Evolutionary conservation across 1,284 basidiomycete species (phyloP), one percentile per base, ranked within the genome.

Genomic region (Trichosporon ovoides): DNA sequence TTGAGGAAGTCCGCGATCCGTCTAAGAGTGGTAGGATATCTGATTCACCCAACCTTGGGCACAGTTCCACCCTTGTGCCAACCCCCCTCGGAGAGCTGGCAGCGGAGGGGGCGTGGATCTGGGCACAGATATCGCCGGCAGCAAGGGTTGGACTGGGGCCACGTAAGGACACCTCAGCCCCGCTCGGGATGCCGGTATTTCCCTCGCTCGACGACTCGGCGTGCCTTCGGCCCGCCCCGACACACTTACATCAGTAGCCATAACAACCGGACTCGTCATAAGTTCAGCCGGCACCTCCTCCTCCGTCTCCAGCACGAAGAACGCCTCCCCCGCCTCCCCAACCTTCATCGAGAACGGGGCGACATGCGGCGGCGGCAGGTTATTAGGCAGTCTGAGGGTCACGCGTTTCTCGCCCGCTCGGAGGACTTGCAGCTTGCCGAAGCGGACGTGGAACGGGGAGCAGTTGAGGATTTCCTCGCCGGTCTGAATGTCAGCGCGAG

Each of bases 271-370:
- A 77, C 89, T 92, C 0, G 96, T 99, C 66, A 95, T 88, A 60
- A 99, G 84, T 70, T 94, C 90, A 49, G 86, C 88, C 2, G 96
- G 95, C 35, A 98, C 87, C 63, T 94, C 89, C 53, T 88, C 89
- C 48, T 96, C 91, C 1, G 95, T 97, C 77, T 99, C 94, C 66
- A 98, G 91, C 38, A 99, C 89, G 71, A 98, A 98, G 81, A 98
- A 98, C 0, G 95, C 96, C 78, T 99, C 96, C n/a, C 96, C 96
- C 2, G 94, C 91, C 62, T 98, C 95, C 40, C 93, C 92, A 65
- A 98, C 94, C 81, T 99, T 98, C 96, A 99, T 99, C 71, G 83
- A 84, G 74, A 92, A 98, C 2, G 95, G 95, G 53, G 72, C 77
- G n/a, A 72, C 55, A 65, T 76, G 73, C 9, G 75, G 75, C 11